Evolutionary conservation across 768 basidiomycete species (phyloP).

Genomic region (Phanerodontia chrysosporium): DNA sequence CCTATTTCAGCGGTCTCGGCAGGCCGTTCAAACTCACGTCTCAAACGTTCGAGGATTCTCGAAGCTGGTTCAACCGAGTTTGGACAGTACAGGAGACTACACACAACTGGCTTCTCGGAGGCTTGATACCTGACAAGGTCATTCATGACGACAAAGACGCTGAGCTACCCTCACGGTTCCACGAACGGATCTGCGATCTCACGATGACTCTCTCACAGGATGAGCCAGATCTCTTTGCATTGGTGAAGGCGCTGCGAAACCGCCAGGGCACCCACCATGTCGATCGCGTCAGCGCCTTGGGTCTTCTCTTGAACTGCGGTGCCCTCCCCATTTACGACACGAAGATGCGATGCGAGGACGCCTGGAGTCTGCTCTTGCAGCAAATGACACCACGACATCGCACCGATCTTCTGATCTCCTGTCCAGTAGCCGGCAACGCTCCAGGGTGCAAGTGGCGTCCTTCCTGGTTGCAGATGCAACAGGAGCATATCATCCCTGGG

Average conservation of each 20-base stretch:
- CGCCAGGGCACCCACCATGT: background rate
- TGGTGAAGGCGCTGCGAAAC: background rate
- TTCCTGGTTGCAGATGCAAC: background rate
- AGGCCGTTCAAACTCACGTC: background rate
- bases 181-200: background rate
- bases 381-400: background rate
- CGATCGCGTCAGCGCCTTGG: constrained; percentile 3
- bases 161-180: background rate
- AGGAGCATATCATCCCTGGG: background rate
- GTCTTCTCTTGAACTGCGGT: background rate
- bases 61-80: constrained; percentile 5
- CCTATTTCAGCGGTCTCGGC: constrained; percentile 1
- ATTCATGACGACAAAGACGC: background rate
- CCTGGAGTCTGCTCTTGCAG: background rate
- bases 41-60: background rate
- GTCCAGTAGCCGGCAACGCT: background rate
- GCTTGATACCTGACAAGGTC: background rate
- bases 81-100: constrained; percentile 4
- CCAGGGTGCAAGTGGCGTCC: background rate
- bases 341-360: background rate
- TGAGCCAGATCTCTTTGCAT: background rate
- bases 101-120: background rate
- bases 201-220: background rate
- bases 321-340: background rate
- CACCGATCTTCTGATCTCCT: background rate